Conservation (phyloP, 1,139 yeast species). For the Diutina rugosa region DNA sequence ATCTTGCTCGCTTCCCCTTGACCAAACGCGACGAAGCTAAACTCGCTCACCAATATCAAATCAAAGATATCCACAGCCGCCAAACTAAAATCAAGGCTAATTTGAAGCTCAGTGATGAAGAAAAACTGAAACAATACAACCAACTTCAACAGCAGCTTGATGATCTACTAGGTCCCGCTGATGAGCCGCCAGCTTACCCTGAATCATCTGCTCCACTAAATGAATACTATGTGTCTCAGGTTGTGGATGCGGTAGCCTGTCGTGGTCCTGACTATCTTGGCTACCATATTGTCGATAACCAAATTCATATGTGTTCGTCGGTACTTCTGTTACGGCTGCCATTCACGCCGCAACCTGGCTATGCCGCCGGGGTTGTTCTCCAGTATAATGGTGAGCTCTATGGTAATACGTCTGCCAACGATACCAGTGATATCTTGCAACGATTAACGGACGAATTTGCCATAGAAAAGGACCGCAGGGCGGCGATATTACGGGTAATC, state of each 20-base stretch:
- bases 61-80: not conserved
- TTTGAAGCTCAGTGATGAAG: not conserved
- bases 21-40: not conserved
- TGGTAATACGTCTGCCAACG: constrained; percentile 30
- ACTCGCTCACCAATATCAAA: not conserved
- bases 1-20: not conserved
- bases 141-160: not conserved
- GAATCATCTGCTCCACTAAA: not conserved
- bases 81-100: not conserved
- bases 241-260: not conserved
- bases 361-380: constrained; percentile 15
- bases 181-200: not conserved
- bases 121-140: too few relatives aligned
- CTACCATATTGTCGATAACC: not conserved
- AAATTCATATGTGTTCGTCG: constrained; percentile 41
- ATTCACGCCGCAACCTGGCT: constrained; percentile 55
- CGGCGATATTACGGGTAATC: constrained; percentile 5
- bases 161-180: not conserved
- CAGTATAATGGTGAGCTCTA: constrained; percentile 91
- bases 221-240: not conserved
- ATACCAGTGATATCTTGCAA: constrained; percentile 18
- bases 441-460: constrained; percentile 8
- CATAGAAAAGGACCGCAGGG: not conserved
- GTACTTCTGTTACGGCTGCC: constrained; percentile 74
- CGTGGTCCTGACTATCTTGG: not conserved